Evolutionary conservation across 768 basidiomycete genomes (phyloP), one percentile per base, ranked within the genome.

Genomic region (Hypsizygus marmoreus): DNA sequence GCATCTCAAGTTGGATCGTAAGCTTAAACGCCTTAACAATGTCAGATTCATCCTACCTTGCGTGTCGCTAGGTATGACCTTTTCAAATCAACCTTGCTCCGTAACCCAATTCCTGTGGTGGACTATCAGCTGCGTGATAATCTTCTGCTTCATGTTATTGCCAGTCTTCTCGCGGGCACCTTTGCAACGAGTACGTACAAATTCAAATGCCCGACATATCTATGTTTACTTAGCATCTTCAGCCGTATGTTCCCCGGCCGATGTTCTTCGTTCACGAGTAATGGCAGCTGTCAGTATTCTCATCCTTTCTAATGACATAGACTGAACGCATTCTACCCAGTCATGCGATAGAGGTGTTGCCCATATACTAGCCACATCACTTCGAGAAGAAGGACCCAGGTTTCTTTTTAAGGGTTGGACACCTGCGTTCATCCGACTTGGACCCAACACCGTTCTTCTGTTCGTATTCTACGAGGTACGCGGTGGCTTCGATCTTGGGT

Each of bases 401-500:
- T 91, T 92, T 62, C 70, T 92, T 43, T 88, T 93, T 67, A 91
- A 88, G 62, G 91, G 91, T 25, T 93, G 91, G 91, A 88, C 88
- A 13, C 91, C 91, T 2, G 87, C 91, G 6, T 93, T 91, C 66
- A 80, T 87, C 55, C 82, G 91, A 37, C 67, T 93, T 32, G 89
- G 85, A 22, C 90, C 90, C 1, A 91, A 91, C 61, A 92, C 91
- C 1, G 74, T 93, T 25, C 70, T 92, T 4, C 77, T 92, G 67
- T 93, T 91, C 64, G 84, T 92, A 37, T 90, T 91, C 67, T 85
- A 86, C 52, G 90, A 92, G 72, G 88, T 86, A 53, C 38, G 71
- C n/a, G n/a, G n/a, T n/a, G n/a, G n/a, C n/a, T n/a, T n/a, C n/a
- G n/a, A n/a, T n/a, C n/a, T n/a, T n/a, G n/a, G n/a, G n/a, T n/a